phyloP scores from a whole-genome alignment of 306 rosid genomes.

The Trifolium dubium region DNA sequence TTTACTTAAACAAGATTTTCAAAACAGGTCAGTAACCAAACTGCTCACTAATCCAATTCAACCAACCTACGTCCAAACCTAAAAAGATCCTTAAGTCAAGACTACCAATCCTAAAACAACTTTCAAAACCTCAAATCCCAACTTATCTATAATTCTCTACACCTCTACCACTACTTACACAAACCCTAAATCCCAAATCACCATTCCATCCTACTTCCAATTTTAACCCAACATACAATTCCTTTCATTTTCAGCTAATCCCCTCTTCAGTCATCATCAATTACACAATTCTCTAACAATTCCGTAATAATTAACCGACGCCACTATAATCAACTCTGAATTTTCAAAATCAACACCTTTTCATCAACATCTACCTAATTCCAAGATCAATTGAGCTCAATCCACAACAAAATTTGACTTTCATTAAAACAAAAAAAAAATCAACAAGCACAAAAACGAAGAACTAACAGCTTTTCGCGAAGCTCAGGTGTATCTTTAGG shows the following conservation, averaged over 20 bases:
- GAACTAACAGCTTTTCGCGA: constrained; percentile 93
- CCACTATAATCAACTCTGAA: background rate
- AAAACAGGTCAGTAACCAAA: background rate
- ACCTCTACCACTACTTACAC: background rate
- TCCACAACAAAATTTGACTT: background rate
- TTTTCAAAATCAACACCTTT: constrained; percentile 6
- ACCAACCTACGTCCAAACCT: background rate
- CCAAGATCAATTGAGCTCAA: constrained; percentile 15
- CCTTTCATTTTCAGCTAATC: background rate
- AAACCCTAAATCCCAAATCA: constrained; percentile 5
- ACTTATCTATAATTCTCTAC: background rate
- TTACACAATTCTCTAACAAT: background rate
- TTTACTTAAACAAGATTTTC: background rate
- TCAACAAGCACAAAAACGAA: background rate
- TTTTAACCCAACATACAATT: background rate
- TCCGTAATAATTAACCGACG: background rate
- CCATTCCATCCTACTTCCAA: background rate
- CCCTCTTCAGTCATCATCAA: background rate
- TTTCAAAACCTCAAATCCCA: background rate
- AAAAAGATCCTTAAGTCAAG: background rate
- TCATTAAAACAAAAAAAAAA: background rate
- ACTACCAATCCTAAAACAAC: constrained; percentile 5
- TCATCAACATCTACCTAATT: background rate
- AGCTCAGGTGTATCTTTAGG: constrained; percentile 96
- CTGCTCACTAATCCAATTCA: background rate